These are phyloP conservation scores for Lithohypha guttulata DNA, from an alignment of 2,329 filamentous ascomycete species.

Conservation along the genomic window DNA sequence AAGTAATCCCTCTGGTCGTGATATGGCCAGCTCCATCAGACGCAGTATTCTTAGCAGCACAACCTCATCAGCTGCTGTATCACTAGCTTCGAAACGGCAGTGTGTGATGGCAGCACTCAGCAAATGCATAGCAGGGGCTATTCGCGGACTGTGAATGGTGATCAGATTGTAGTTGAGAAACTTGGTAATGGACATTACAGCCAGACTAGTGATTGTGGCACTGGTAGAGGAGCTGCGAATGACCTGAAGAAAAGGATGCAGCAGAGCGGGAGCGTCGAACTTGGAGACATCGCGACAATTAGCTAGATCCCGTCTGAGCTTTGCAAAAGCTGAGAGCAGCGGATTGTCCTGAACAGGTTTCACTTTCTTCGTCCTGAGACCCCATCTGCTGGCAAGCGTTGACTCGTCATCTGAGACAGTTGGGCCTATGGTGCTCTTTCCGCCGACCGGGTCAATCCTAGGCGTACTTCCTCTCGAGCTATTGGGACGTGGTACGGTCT, in stretches of 20 bases:
- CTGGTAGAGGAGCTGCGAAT: conserved; percentile 94
- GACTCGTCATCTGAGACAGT: conserved; percentile 30
- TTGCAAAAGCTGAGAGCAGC: conserved; percentile 86
- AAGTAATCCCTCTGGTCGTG: conserved; percentile 79
- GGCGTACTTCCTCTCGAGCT: conserved; percentile 6
- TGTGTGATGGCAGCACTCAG: conserved; percentile 92
- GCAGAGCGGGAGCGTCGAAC: conserved; percentile 79
- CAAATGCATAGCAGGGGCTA: conserved; percentile 85
- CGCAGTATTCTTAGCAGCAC: conserved; percentile 89
- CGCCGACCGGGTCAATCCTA: conserved; percentile 6
- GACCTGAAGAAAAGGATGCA: conserved; percentile 92
- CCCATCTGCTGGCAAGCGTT: conserved; percentile 72
- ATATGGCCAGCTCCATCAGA: conserved; percentile 97
- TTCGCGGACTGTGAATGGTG: conserved; percentile 69
- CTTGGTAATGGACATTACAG: conserved; percentile 86
- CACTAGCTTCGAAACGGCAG: conserved; percentile 93
- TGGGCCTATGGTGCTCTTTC: conserved; percentile 8
- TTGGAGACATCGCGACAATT: conserved; percentile 77
- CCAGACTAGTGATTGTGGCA: conserved; percentile 88
- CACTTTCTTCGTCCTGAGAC: conserved; percentile 83
- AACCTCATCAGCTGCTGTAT: conserved; percentile 88
- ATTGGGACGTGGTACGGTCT: not conserved
- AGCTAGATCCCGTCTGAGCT: conserved; percentile 76
- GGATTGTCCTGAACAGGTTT: conserved; percentile 98
- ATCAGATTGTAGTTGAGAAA: conserved; percentile 95